Evolutionary conservation across 1,139 yeast genomes (phyloP).

Genomic region (Torulaspora pretoriensis): DNA sequence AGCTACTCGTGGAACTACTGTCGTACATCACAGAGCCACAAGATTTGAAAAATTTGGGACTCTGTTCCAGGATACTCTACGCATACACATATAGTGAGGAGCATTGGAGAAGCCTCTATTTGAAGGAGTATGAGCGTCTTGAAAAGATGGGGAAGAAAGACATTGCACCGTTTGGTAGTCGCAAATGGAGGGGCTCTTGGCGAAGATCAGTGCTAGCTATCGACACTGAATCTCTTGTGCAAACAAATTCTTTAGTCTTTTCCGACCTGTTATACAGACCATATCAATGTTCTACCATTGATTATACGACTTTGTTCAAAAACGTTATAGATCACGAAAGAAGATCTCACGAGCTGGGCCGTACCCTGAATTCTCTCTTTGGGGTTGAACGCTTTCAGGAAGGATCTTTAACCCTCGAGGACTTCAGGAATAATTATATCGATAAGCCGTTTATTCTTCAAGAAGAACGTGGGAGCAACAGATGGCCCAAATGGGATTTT

Average conservation of each 20-base stretch:
- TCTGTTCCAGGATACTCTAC: conserved; percentile 61
- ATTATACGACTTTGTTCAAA: conserved; percentile 49
- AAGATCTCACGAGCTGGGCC: conserved; percentile 22
- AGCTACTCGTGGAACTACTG: conserved; percentile 47
- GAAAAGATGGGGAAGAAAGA: conserved; percentile 19
- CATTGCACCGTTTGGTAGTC: conserved; percentile 30
- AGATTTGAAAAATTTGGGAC: conserved; percentile 50
- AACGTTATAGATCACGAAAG: conserved; percentile 49
- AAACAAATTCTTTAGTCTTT: conserved; percentile 41
- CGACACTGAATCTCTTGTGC: conserved; percentile 42
- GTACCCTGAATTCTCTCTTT: conserved; percentile 30
- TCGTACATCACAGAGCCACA: conserved; percentile 43
- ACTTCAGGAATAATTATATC: conserved; percentile 47
- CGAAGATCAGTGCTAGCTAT: conserved; percentile 52
- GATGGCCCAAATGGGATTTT: conserved; percentile 73
- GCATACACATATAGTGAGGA: conserved; percentile 74
- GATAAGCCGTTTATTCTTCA: conserved; percentile 67
- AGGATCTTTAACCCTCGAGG: conserved; percentile 39
- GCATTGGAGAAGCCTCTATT: conserved; percentile 62
- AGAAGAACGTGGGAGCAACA: conserved; percentile 20
- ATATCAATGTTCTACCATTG: conserved; percentile 68
- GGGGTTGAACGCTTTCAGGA: conserved; percentile 45
- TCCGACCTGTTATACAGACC: conserved; percentile 74
- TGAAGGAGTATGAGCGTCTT: conserved; percentile 33
- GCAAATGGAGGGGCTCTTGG: conserved; percentile 76